Base-by-base conservation (phyloP, 441 rosid species). In the Syzygium malaccense region DNA sequence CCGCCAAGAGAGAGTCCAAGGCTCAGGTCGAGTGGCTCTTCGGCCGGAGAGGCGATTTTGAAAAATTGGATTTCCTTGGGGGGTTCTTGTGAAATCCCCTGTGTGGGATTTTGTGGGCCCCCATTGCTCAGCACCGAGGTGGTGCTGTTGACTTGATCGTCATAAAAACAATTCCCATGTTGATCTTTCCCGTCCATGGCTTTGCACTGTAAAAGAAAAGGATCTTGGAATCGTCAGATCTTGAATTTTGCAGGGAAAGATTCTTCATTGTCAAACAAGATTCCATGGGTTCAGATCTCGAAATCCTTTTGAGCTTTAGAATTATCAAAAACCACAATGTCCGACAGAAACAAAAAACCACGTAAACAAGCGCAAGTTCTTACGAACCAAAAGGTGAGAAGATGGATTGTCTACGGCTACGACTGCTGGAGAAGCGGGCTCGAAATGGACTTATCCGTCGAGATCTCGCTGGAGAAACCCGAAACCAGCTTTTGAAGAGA, bases 1-100 rank as follows among this genome's bases (percentile, higher is more conserved):
- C 90, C 68, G 8, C 94, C 94, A 54, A 92, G 71, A 55, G 78
- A 8, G 45, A 18, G 25, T 32, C 41, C 78, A 18, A 32, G 37
- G 1, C 33, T 32, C 2, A 32, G 78, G 78, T 66, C 0, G 45
- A 32, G 7, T 0, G 14, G 14, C 30, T 86, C 51, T 75, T 41
- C 5, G 5, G n/a, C 51, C 51, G 6, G 1, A 0, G n/a, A 6
- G 51, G 51, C 83, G n/a, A 41, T 23, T 45, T 23, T 9, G 0
- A 2, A 23, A 75, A 75, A 0, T 41, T 14, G n/a, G n/a, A 41
- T 23, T 41, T 75, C 51, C n/a, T 41, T 0, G 49, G 6, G 83
- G 18, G n/a, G 5, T 14, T 41, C 10, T 23, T 0, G 18, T 20
- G 83, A 75, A 0, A 41, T 0, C 10, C 17, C 13, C n/a, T 12